Percentiles rank a stretch among this genome's conserved stretches.
Evolutionary conservation across 2,329 filamentous ascomycete genomes (phyloP).

Genomic region (Seiridium unicorne): DNA sequence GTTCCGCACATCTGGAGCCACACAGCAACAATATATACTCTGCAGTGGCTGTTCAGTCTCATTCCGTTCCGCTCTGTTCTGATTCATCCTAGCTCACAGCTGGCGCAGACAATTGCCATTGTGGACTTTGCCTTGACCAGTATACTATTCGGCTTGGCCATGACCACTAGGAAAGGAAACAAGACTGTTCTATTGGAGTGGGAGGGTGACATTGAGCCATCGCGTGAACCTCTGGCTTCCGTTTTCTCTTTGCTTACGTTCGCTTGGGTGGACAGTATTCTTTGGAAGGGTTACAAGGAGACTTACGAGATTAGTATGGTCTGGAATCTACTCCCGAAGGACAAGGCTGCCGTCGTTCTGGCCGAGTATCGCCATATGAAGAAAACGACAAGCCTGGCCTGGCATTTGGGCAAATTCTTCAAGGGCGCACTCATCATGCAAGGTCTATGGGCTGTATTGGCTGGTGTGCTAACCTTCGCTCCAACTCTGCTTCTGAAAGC

Average conservation of each 20-base stretch:
- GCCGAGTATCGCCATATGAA: constrained; percentile 81
- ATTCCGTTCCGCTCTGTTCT: constrained; percentile 82
- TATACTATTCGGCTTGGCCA: constrained; percentile 70
- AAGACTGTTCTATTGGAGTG: constrained; percentile 85
- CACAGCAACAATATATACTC: constrained; percentile 78
- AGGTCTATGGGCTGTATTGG: constrained; percentile 74
- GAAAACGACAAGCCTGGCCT: constrained; percentile 75
- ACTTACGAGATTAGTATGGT: constrained; percentile 81
- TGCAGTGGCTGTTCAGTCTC: constrained; percentile 76
- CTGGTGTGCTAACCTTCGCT: constrained; percentile 82
- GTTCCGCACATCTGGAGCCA: constrained; percentile 86
- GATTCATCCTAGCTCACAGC: constrained; percentile 68
- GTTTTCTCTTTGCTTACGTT: constrained; percentile 86
- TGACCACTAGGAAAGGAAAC: constrained; percentile 88
- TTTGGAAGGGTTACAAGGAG: constrained; percentile 85
- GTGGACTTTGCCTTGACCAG: constrained; percentile 73
- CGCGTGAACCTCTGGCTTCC: constrained; percentile 82
- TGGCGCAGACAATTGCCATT: constrained; percentile 64
- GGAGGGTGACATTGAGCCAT: constrained; percentile 84
- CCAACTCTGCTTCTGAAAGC: constrained; percentile 88
- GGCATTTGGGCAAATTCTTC: constrained; percentile 84
- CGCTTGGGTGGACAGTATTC: constrained; percentile 84
- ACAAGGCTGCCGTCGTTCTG: constrained; percentile 82
- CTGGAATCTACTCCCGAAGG: constrained; percentile 86
- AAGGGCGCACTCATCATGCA: constrained; percentile 73